These are phyloP conservation scores for Penicillium subrubescens DNA, from an alignment of 495 filamentous ascomycete species.

Conservation along the genomic window DNA sequence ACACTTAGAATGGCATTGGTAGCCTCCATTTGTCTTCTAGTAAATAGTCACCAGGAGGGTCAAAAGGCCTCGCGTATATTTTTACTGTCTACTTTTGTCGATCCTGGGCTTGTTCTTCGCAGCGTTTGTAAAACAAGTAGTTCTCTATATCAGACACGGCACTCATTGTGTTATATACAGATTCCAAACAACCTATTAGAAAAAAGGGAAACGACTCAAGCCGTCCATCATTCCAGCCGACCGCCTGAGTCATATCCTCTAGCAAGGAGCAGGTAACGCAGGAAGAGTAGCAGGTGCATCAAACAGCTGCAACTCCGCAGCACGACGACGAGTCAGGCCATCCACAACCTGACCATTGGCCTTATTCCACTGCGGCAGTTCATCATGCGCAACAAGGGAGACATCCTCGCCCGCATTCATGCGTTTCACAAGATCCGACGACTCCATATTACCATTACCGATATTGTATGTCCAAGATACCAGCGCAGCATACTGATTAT, in stretches of 20 bases:
- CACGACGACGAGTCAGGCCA: background rate
- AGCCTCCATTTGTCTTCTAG: constrained; percentile 5
- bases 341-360: constrained; percentile 39
- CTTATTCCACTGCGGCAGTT: constrained; percentile 52
- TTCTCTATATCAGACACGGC: background rate
- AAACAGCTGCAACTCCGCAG: background rate
- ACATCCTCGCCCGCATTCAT: background rate
- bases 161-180: no score
- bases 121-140: background rate
- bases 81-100: background rate
- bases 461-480: background rate
- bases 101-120: background rate
- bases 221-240: no score
- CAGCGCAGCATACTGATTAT: background rate
- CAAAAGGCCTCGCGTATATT: constrained; percentile 2
- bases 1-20: constrained; percentile 12
- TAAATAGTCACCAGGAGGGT: constrained; percentile 13
- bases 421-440: background rate
- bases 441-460: background rate
- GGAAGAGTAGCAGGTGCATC: background rate
- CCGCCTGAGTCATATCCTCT: background rate
- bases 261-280: background rate
- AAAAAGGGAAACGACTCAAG: no score
- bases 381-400: constrained; percentile 23
- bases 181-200: no score